Evolutionary conservation across 1,284 basidiomycete genomes (phyloP).

Genomic region (Trichosporon sp.): DNA sequence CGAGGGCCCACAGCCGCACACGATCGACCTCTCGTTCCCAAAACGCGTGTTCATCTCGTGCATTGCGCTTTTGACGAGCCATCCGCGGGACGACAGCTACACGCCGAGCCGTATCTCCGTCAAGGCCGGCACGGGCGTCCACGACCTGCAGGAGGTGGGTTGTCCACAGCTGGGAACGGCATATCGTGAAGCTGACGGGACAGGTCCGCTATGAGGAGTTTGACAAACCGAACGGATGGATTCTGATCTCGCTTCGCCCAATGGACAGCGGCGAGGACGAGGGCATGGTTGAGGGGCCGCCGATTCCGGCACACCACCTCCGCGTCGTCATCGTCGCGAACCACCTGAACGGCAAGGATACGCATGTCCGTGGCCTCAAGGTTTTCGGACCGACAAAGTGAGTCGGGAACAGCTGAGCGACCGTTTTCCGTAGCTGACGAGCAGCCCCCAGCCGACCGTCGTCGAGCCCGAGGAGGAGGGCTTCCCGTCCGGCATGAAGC

Average conservation of each 20-base stretch:
- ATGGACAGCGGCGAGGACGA: constrained; percentile 67
- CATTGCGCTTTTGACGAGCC: constrained; percentile 83
- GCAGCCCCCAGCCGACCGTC: constrained; percentile 58
- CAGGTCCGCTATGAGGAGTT: constrained; percentile 72
- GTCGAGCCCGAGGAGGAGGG: constrained; percentile 7
- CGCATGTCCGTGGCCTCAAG: constrained; percentile 84
- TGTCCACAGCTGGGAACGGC: not conserved
- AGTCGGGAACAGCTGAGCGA: constrained; percentile 27
- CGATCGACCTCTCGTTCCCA: constrained; percentile 89
- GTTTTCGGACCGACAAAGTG: constrained; percentile 81
- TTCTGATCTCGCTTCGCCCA: constrained; percentile 77
- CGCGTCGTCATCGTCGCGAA: constrained; percentile 89
- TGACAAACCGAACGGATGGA: constrained; percentile 91
- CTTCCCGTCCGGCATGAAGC: constrained; percentile 16
- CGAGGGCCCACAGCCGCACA: constrained; percentile 95
- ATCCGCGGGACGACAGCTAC: constrained; percentile 88
- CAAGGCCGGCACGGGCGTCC: constrained; percentile 83
- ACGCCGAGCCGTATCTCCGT: constrained; percentile 88
- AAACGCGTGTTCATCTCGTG: constrained; percentile 90
- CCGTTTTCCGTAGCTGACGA: constrained; percentile 29
- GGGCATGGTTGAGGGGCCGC: constrained; percentile 60
- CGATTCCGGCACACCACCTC: constrained; percentile 81
- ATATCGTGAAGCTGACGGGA: not conserved
- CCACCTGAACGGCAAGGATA: constrained; percentile 98
- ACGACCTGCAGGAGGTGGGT: constrained; percentile 78